A percentile compares a stretch with the other conserved stretches of the same genome.
Evolutionary conservation across 371 early-diverging fungal genomes (phyloP).

Genomic region (Cokeromyces recurvatus): DNA sequence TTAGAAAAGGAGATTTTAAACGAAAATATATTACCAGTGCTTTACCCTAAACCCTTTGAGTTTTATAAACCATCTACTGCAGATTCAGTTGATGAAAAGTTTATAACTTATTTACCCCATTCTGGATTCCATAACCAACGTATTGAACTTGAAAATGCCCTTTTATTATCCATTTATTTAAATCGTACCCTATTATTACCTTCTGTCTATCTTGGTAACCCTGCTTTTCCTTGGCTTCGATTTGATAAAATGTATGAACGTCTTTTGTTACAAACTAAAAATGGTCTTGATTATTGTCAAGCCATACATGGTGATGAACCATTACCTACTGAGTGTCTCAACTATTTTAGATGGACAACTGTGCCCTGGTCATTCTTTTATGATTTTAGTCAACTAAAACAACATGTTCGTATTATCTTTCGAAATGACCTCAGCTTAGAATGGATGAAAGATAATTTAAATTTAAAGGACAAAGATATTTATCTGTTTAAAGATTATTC

Average conservation of each 20-base stretch:
- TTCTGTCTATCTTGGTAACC: slow-evolving; percentile 51
- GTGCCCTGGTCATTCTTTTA: slow-evolving; percentile 60
- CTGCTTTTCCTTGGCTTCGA: slow-evolving; percentile 53
- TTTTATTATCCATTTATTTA: slow-evolving; percentile 50
- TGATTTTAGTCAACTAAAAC: slow-evolving; percentile 9
- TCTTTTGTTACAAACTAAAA: slow-evolving; percentile 51
- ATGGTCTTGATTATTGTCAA: slow-evolving; percentile 52
- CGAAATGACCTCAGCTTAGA: slow-evolving; percentile 35
- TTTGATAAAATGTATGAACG: slow-evolving; percentile 53
- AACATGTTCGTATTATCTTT: slow-evolving; percentile 28
- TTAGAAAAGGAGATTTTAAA: background rate
- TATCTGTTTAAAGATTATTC: slow-evolving; percentile 44
- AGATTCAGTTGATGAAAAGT: slow-evolving; percentile 25
- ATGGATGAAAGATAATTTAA: slow-evolving; percentile 29
- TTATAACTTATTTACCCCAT: slow-evolving; percentile 57
- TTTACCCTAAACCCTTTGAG: slow-evolving; percentile 16
- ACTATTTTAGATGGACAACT: slow-evolving; percentile 51
- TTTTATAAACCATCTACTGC: background rate
- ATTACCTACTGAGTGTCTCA: slow-evolving; percentile 51
- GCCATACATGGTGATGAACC: slow-evolving; percentile 33
- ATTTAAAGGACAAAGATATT: slow-evolving; percentile 24
- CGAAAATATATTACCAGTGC: slow-evolving; percentile 8
- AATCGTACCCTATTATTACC: slow-evolving; percentile 57
- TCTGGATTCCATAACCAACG: slow-evolving; percentile 65
- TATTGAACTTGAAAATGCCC: slow-evolving; percentile 54